phyloP scores from a whole-genome alignment of 345 rosid species.

The Salix brachista region DNA sequence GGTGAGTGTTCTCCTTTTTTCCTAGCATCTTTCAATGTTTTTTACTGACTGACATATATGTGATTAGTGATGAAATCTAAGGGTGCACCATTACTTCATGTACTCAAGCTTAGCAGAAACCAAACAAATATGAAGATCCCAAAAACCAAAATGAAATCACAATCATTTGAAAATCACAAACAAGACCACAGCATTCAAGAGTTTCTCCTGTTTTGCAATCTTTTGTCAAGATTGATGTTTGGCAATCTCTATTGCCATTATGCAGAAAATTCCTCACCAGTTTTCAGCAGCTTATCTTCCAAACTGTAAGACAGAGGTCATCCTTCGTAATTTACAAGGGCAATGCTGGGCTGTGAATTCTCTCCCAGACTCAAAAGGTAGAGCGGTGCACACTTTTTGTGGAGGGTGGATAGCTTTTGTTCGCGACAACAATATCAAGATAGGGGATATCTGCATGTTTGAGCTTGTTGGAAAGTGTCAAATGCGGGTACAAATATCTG shows the following conservation, averaged over 20 bases:
- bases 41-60: not conserved
- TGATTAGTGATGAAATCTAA: not conserved
- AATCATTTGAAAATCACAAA: not conserved
- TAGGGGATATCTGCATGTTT: slow-evolving; percentile 57
- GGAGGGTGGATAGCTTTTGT: slow-evolving; percentile 74
- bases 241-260: not conserved
- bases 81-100: not conserved
- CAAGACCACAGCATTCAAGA: not conserved
- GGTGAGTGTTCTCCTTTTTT: slow-evolving; percentile 30
- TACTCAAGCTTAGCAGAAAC: too few species aligned
- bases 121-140: not conserved
- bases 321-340: slow-evolving; percentile 44
- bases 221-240: not conserved
- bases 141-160: not conserved
- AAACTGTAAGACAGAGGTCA: slow-evolving; percentile 46
- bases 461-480: slow-evolving; percentile 49
- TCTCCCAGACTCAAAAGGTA: slow-evolving; percentile 58
- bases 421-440: slow-evolving; percentile 46
- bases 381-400: slow-evolving; percentile 47
- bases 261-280: slow-evolving; percentile 61
- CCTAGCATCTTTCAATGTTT: not conserved
- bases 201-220: not conserved
- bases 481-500: slow-evolving; percentile 56
- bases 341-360: slow-evolving; percentile 58
- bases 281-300: slow-evolving; percentile 54